Evolutionary conservation across 208 protist genomes (phyloP), one percentile per base, ranked within the genome.

Genomic region (Eutreptiella sp.): DNA sequence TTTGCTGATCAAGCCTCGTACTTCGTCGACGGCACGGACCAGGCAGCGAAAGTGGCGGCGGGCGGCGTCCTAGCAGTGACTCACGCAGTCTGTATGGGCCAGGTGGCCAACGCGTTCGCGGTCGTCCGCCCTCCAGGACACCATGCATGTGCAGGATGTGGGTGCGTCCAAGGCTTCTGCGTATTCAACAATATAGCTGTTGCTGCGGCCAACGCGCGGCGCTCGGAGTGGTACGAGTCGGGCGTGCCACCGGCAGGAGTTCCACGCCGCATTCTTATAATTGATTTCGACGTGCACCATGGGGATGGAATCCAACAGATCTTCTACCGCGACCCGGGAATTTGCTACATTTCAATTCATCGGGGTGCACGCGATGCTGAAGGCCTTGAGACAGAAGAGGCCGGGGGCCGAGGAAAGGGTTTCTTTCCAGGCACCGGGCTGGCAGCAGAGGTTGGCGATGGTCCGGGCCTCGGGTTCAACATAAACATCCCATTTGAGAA

Each of bases 231-330:
- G n/a, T n/a, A n/a, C n/a, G n/a, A n/a, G n/a, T n/a, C n/a, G n/a
- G n/a, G n/a, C n/a, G n/a, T n/a, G n/a, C n/a, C n/a, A n/a, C n/a
- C n/a, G n/a, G n/a, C n/a, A n/a, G n/a, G n/a, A n/a, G n/a, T 31
- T 7, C 28, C 5, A 42, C n/a, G 33, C 73, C 76, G 76, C 0
- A 75, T 93, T n/a, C 52, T 95, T 0, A 89, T 96, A 34, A 21
- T 96, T 32, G 92, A 97, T 68, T 96, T 87, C 88, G 90, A 96
- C 60, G 84, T 94, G 5, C 90, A 96, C 42, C 90, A 97, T 72
- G 85, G 93, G 46, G 90, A 96, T 53, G 92, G 89, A 4, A 96
- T 86, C 16, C 87, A 96, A 66, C 79, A 72, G 42, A 83, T 93
- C 31, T 94, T 95, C 60, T 84, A 91, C 50, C 69, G 90, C 43